These are phyloP conservation scores for Trichosporon asahii DNA, from an alignment of 1,284 basidiomycete genomes.

Conservation along the genomic window DNA sequence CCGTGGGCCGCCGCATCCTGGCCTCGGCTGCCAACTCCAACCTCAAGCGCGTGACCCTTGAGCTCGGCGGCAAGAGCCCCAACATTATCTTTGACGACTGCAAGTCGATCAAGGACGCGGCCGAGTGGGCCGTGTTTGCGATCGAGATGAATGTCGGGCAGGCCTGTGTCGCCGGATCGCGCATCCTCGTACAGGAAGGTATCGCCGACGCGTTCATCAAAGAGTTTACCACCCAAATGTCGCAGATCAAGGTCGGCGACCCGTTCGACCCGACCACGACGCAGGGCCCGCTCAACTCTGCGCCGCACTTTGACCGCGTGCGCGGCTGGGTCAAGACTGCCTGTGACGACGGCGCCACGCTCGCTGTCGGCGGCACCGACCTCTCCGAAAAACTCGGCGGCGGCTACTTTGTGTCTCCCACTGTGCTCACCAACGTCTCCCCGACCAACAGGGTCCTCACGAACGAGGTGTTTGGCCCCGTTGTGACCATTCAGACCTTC, in stretches of 20 bases:
- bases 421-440: conserved; percentile 46
- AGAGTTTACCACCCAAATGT: conserved; percentile 62
- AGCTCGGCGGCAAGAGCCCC: too few species aligned
- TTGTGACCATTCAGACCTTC: conserved; percentile 53
- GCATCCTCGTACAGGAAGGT: conserved; percentile 73
- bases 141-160: conserved; percentile 20
- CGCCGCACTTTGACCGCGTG: conserved; percentile 80
- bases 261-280: conserved; percentile 71
- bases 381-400: conserved; percentile 40
- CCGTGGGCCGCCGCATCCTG: too few species aligned
- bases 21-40: too few species aligned
- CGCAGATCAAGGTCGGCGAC: conserved; percentile 64
- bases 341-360: conserved; percentile 77
- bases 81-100: too few species aligned
- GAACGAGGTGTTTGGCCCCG: conserved; percentile 55
- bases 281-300: conserved; percentile 79
- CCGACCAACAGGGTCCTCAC: conserved; percentile 37
- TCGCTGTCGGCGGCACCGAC: conserved; percentile 66
- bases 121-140: conserved; percentile 28
- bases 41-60: too few species aligned
- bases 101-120: conserved; percentile 25
- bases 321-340: conserved; percentile 85
- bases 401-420: conserved; percentile 39
- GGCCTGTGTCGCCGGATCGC: conserved; percentile 38
- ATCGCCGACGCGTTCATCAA: conserved; percentile 75